A percentile compares a stretch with the other conserved stretches of the same genome.
Conservation (phyloP, 345 rosid species). For the Salix dunnii region DNA sequence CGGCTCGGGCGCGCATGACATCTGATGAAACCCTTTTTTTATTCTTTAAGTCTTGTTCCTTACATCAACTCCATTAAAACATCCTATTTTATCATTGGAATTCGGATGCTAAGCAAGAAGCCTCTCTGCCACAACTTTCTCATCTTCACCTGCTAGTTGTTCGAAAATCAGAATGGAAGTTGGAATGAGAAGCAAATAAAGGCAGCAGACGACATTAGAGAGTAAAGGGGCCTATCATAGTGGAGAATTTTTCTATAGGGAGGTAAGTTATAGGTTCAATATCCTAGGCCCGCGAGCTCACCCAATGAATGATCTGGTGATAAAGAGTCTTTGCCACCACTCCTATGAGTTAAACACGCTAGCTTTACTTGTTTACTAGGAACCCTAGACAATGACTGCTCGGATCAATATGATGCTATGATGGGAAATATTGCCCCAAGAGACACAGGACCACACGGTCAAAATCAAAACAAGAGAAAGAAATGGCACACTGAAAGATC, state of each 20-base stretch:
- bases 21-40: no score
- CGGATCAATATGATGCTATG: background rate
- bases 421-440: no score
- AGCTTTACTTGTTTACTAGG: no score
- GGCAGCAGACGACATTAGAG: background rate
- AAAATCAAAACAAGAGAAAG: background rate
- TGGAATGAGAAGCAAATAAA: background rate
- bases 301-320: no score
- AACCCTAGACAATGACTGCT: background rate
- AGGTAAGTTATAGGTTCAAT: conserved; percentile 49
- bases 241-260: conserved; percentile 68
- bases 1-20: no score
- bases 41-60: no score
- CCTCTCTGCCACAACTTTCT: conserved; percentile 53
- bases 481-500: background rate
- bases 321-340: no score
- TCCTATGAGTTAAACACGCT: no score
- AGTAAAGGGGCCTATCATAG: conserved; percentile 45
- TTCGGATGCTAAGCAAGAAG: conserved; percentile 74
- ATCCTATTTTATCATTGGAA: conserved; percentile 74
- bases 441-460: background rate
- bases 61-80: conserved; percentile 5
- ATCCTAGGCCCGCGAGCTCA: conserved; percentile 19
- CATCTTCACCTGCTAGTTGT: conserved; percentile 57
- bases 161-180: conserved; percentile 12